Conservation (phyloP, 768 basidiomycete species). For the Atractiella rhizophila region DNA sequence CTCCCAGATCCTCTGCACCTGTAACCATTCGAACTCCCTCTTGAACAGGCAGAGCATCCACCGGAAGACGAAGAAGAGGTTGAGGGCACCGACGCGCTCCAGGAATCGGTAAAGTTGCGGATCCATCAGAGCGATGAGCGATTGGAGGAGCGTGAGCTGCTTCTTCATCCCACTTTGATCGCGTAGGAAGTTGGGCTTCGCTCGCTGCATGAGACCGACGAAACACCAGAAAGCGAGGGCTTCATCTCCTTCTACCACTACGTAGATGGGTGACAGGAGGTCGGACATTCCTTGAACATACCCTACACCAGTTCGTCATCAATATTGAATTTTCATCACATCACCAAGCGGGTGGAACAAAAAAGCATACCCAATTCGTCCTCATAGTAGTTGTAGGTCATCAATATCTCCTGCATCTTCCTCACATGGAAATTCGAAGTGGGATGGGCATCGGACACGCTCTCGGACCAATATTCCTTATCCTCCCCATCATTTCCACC, state of each 20-base stretch:
- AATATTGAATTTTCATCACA: no score
- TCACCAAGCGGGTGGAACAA: neutral
- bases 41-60: slow-evolving; percentile 24
- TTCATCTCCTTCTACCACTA: slow-evolving; percentile 69
- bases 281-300: slow-evolving; percentile 99
- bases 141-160: slow-evolving; percentile 65
- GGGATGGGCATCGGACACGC: slow-evolving; percentile 67
- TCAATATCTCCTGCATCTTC: slow-evolving; percentile 52
- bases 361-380: slow-evolving; percentile 49
- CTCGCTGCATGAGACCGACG: slow-evolving; percentile 61
- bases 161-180: slow-evolving; percentile 98
- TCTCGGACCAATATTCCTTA: no score
- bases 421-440: slow-evolving; percentile 79
- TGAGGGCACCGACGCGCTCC: slow-evolving; percentile 64
- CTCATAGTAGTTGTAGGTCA: slow-evolving; percentile 78
- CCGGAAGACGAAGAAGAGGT: slow-evolving; percentile 96
- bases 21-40: slow-evolving; percentile 79
- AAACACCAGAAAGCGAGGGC: slow-evolving; percentile 91
- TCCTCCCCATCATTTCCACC: no score
- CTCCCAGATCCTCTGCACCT: slow-evolving; percentile 79
- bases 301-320: slow-evolving; percentile 30
- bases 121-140: slow-evolving; percentile 78
- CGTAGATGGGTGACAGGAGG: slow-evolving; percentile 73
- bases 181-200: slow-evolving; percentile 85
- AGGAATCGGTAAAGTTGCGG: slow-evolving; percentile 46